Evolutionary conservation across 331 rosid genomes (phyloP).

Genomic region (Phaseolus coccineus): DNA sequence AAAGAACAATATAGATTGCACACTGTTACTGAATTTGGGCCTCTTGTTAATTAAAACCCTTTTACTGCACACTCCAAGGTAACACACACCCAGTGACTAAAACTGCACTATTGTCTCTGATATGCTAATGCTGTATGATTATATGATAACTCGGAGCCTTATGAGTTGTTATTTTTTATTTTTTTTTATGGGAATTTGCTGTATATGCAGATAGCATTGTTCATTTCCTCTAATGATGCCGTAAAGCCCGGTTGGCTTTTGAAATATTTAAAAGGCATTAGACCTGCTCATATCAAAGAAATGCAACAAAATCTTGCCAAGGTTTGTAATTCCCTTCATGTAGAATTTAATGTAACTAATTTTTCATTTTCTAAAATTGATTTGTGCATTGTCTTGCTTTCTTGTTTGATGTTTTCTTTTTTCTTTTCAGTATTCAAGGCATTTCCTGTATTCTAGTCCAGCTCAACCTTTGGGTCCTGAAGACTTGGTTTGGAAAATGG

Average conservation of each 20-base stretch:
- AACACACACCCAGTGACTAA: not conserved
- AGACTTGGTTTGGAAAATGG: slow-evolving; percentile 99
- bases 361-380: slow-evolving; percentile 31
- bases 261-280: slow-evolving; percentile 65
- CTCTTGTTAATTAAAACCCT: slow-evolving; percentile 17
- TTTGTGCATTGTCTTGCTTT: slow-evolving; percentile 28
- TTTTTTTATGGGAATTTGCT: slow-evolving; percentile 33
- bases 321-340: slow-evolving; percentile 57
- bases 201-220: slow-evolving; percentile 74
- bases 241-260: slow-evolving; percentile 77
- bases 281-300: slow-evolving; percentile 61
- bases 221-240: slow-evolving; percentile 82
- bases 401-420: slow-evolving; percentile 28
- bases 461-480: slow-evolving; percentile 97
- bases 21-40: not conserved
- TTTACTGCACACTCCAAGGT: not conserved
- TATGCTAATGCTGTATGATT: slow-evolving; percentile 15
- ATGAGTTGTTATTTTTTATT: not conserved
- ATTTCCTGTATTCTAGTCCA: slow-evolving; percentile 86
- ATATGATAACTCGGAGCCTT: slow-evolving; percentile 26
- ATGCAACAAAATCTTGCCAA: slow-evolving; percentile 77
- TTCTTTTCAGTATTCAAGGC: slow-evolving; percentile 77
- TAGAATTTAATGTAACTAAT: slow-evolving; percentile 24
- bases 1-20: slow-evolving; percentile 31
- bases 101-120: slow-evolving; percentile 14